These are phyloP conservation scores for Coleophoma crateriformis DNA, from an alignment of 2,329 filamentous ascomycete species.

Conservation along the genomic window DNA sequence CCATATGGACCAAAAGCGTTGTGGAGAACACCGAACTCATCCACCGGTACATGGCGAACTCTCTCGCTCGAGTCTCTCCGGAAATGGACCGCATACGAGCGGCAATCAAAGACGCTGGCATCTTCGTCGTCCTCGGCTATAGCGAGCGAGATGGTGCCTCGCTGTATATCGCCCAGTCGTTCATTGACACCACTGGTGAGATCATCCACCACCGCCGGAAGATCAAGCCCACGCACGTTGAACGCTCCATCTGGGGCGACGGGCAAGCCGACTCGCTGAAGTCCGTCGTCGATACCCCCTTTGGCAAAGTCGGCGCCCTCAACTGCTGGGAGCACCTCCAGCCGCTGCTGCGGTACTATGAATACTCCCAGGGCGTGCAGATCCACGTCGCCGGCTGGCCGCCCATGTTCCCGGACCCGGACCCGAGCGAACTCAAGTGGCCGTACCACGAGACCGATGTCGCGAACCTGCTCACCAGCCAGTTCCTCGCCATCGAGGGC, in stretches of 20 bases:
- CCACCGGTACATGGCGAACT: slow-evolving; percentile 40
- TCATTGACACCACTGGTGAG: slow-evolving; percentile 41
- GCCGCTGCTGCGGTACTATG: slow-evolving; percentile 9
- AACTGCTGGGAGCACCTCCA: slow-evolving; percentile 41
- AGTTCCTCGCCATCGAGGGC: slow-evolving; percentile 8
- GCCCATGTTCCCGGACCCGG: slow-evolving; percentile 2
- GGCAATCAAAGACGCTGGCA: slow-evolving; percentile 39
- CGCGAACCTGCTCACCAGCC: neutral
- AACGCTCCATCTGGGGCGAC: slow-evolving; percentile 45
- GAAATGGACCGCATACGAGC: slow-evolving; percentile 37
- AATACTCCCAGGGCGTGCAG: slow-evolving; percentile 6
- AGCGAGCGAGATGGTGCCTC: slow-evolving; percentile 38
- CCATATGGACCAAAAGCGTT: slow-evolving; percentile 27
- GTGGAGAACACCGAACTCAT: slow-evolving; percentile 31
- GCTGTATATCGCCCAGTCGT: slow-evolving; percentile 41
- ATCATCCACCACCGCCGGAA: slow-evolving; percentile 40
- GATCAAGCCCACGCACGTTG: slow-evolving; percentile 39
- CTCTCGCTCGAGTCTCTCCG: slow-evolving; percentile 30
- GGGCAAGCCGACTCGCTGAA: slow-evolving; percentile 50
- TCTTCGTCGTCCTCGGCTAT: slow-evolving; percentile 41
- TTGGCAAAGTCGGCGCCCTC: slow-evolving; percentile 6
- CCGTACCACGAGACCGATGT: neutral
- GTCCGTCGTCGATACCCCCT: slow-evolving; percentile 39
- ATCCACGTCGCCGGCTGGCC: slow-evolving; percentile 10
- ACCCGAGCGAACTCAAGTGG: neutral